Percentiles rank a stretch among this genome's conserved stretches.
These are phyloP conservation scores for Arbutus unedo DNA, from an alignment of 148 eudicot genomes.

Conservation along the genomic window DNA sequence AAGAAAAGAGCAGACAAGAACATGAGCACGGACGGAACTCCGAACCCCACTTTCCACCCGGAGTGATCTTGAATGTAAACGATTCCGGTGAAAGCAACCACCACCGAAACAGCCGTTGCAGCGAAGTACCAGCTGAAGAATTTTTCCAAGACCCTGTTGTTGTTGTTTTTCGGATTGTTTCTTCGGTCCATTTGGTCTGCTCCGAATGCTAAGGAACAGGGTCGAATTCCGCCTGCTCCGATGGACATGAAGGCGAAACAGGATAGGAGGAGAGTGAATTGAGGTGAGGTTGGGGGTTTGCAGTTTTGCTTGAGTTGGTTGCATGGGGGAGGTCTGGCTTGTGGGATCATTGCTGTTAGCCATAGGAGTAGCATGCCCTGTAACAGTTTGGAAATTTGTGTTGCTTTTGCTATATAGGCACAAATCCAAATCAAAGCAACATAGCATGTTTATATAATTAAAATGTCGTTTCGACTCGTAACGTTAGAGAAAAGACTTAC, in stretches of 20 bases:
- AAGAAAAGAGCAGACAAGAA: slow-evolving; percentile 44
- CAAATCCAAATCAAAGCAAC: too few relatives aligned
- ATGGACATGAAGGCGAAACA: slow-evolving; percentile 63
- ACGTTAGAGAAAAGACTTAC: too few relatives aligned
- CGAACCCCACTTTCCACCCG: slow-evolving; percentile 81
- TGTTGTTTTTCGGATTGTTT: slow-evolving; percentile 29
- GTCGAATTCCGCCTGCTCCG: slow-evolving; percentile 82
- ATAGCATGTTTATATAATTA: too few relatives aligned
- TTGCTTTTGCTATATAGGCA: too few relatives aligned
- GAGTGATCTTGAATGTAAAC: slow-evolving; percentile 78
- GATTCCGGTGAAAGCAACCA: slow-evolving; percentile 60
- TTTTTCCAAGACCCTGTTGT: slow-evolving; percentile 51
- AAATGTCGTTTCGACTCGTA: too few relatives aligned
- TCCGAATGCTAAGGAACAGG: slow-evolving; percentile 88
- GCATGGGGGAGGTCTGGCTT: slow-evolving; percentile 65
- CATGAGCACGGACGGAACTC: slow-evolving; percentile 73
- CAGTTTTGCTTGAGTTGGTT: slow-evolving; percentile 36
- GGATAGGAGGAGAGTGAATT: slow-evolving; percentile 37
- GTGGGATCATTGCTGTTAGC: slow-evolving; percentile 72
- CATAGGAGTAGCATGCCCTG: slow-evolving; percentile 76
- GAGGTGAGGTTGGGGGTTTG: slow-evolving; percentile 44
- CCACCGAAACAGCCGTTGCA: slow-evolving; percentile 41
- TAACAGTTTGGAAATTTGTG: background rate
- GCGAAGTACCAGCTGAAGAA: slow-evolving; percentile 86
- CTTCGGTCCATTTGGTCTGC: slow-evolving; percentile 72